Evolutionary conservation across 2,329 filamentous ascomycete species (phyloP).

Genomic region (Sclerotinia nivalis): DNA sequence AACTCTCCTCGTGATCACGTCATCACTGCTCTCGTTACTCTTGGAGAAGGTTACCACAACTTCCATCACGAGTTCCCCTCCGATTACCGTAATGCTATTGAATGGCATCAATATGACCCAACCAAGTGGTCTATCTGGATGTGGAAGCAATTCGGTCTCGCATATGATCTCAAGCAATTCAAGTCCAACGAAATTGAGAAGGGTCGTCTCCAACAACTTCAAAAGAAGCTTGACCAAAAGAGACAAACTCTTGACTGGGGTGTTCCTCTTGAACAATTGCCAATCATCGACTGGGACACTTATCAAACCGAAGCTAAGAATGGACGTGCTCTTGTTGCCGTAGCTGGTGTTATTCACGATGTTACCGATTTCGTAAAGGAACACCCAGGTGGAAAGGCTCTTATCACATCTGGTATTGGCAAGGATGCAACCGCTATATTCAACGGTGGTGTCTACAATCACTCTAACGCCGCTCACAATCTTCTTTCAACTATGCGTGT

Average conservation of each 20-base stretch:
- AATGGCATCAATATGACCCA: conserved; percentile 90
- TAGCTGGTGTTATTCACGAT: conserved; percentile 86
- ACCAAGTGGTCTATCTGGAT: conserved; percentile 87
- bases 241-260: conserved; percentile 83
- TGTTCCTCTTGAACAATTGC: conserved; percentile 79
- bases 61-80: conserved; percentile 95
- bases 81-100: conserved; percentile 87
- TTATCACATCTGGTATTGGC: conserved; percentile 79
- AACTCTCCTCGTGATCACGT: conserved; percentile 88
- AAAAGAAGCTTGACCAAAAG: conserved; percentile 93
- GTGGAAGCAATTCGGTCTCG: conserved; percentile 82
- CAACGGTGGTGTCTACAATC: conserved; percentile 87
- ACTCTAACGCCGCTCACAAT: conserved; percentile 90
- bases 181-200: conserved; percentile 90
- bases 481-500: conserved; percentile 84
- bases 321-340: conserved; percentile 72
- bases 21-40: conserved; percentile 80
- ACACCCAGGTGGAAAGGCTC: conserved; percentile 85
- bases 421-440: conserved; percentile 90
- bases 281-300: conserved; percentile 84
- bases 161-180: conserved; percentile 88
- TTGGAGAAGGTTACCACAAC: conserved; percentile 91
- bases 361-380: conserved; percentile 82
- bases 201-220: conserved; percentile 81
- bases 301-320: conserved; percentile 77